phyloP scores from a whole-genome alignment of 345 rosid species.

The Erysimum cheiranthoides region DNA sequence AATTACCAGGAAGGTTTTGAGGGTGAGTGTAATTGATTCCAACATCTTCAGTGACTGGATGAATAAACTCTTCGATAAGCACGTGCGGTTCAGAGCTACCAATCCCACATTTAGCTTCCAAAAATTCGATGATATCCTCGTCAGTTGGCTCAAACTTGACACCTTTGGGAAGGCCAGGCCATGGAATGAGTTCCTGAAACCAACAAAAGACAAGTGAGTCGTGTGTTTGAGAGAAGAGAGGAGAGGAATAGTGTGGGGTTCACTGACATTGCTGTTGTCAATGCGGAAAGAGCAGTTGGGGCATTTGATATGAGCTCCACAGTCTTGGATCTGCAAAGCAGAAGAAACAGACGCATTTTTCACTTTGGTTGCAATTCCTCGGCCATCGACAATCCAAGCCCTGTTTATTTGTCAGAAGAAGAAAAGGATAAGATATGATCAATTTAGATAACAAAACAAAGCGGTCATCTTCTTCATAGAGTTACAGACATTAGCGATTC shows the following conservation, averaged over 20 bases:
- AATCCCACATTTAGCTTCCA: conserved; percentile 79
- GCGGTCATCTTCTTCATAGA: background rate
- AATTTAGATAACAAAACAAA: background rate
- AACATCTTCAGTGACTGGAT: conserved; percentile 59
- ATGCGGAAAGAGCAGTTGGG: conserved; percentile 73
- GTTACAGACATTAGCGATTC: background rate
- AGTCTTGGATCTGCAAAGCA: conserved; percentile 61
- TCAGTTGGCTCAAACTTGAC: conserved; percentile 97
- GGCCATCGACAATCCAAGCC: conserved; percentile 81
- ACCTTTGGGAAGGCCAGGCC: conserved; percentile 94
- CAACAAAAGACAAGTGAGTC: background rate
- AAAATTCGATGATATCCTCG: conserved; percentile 66
- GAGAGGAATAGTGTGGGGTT: background rate
- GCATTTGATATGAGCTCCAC: conserved; percentile 72
- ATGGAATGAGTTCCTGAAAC: conserved; percentile 64
- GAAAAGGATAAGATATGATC: background rate
- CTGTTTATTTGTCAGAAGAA: conserved; percentile 50
- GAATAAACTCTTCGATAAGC: conserved; percentile 75
- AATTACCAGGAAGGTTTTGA: conserved; percentile 82
- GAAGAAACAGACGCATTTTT: conserved; percentile 60
- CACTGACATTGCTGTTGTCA: conserved; percentile 83
- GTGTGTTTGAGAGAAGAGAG: conserved; percentile 8
- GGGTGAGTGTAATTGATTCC: conserved; percentile 97
- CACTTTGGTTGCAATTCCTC: conserved; percentile 76
- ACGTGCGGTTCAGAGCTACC: conserved; percentile 58